Evolutionary conservation across 164 flowering plant species (phyloP).

Genomic region (Paratinospora sagittata): DNA sequence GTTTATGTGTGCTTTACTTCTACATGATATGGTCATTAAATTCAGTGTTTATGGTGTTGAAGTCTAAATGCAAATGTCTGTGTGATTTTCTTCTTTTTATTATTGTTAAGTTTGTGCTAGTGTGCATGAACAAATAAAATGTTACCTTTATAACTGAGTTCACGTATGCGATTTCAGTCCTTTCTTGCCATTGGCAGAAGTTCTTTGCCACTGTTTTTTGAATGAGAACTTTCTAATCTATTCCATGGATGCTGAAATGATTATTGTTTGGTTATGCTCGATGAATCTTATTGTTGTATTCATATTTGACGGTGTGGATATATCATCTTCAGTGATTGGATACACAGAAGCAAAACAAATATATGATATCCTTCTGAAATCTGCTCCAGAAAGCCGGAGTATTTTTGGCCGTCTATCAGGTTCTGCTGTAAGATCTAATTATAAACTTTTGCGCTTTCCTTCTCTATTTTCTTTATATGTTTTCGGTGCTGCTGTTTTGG

Average conservation of each 20-base stretch:
- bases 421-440: slow-evolving; percentile 69
- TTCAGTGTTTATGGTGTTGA: not conserved
- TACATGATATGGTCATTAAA: not conserved
- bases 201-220: not conserved
- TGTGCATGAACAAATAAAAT: not conserved
- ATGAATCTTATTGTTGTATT: not conserved
- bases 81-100: too few relatives aligned
- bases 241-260: not conserved
- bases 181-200: not conserved
- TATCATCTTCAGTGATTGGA: slow-evolving; percentile 56
- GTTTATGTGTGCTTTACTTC: not conserved
- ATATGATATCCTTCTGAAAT: slow-evolving; percentile 63
- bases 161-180: not conserved
- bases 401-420: slow-evolving; percentile 95
- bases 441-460: slow-evolving; percentile 4
- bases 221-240: not conserved
- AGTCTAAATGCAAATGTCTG: not conserved
- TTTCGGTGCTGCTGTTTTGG: not conserved
- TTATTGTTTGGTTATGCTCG: not conserved
- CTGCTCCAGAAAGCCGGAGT: slow-evolving; percentile 82
- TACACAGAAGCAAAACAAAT: slow-evolving; percentile 81
- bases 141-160: not conserved
- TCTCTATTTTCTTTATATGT: not conserved
- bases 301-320: not conserved
- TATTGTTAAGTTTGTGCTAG: not conserved